Conservation (phyloP, 2,329 filamentous ascomycete species). For the Aureobasidium melanogenum region DNA sequence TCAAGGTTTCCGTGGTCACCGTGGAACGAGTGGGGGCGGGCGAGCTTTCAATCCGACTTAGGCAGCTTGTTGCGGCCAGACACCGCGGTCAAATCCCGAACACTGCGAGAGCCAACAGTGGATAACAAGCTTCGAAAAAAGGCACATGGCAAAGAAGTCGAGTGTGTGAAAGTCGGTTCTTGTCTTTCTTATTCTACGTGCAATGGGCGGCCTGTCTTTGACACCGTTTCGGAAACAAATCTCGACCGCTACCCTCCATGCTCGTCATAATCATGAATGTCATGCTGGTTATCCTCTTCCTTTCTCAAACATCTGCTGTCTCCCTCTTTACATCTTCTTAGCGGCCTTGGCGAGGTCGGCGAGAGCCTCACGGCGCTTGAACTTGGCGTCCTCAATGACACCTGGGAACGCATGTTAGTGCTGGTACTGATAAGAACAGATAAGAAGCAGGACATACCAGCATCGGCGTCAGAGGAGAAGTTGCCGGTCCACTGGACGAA, state of each 20-base stretch:
- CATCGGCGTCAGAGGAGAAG: conserved; percentile 63
- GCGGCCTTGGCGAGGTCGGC: conserved; percentile 49
- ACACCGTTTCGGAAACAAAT: background rate
- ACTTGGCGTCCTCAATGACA: conserved; percentile 66
- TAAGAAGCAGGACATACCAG: conserved; percentile 40
- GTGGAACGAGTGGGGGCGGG: background rate
- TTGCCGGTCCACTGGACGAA: conserved; percentile 62
- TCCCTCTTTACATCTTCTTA: conserved; percentile 21
- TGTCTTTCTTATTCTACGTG: conserved; percentile 2
- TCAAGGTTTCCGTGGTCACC: too few species aligned
- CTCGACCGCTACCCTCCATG: background rate
- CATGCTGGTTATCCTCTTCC: background rate
- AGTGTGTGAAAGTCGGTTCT: background rate
- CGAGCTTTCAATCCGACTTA: background rate
- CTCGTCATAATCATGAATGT: conserved; percentile 11
- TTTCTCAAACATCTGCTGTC: background rate
- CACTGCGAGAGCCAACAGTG: background rate
- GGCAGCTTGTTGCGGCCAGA: background rate
- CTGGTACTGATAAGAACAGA: too few species aligned
- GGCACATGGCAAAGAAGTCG: too few species aligned
- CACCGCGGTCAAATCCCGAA: background rate
- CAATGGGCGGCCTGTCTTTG: background rate
- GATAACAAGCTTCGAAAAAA: too few species aligned
- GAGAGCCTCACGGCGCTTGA: conserved; percentile 65
- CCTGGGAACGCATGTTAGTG: conserved; percentile 32